phyloP scores from a whole-genome alignment of 2,329 filamentous ascomycete species.

The Magnaporthales sp. region DNA sequence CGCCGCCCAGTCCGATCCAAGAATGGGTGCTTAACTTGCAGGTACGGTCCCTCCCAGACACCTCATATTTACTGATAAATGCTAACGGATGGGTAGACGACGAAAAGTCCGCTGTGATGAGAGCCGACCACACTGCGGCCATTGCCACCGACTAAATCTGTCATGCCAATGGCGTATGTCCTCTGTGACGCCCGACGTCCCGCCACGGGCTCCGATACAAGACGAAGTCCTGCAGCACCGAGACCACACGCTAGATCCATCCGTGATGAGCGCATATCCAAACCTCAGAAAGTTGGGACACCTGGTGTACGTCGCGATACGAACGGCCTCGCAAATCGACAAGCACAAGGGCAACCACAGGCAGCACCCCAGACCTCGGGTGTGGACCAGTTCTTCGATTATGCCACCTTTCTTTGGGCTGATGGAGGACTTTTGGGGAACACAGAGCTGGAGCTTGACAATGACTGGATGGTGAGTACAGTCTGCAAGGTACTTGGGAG shows the following conservation, averaged over 20 bases:
- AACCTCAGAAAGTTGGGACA: no score
- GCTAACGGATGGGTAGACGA: slow-evolving; percentile 23
- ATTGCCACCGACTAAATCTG: slow-evolving; percentile 43
- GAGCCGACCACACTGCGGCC: slow-evolving; percentile 40
- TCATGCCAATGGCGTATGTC: slow-evolving; percentile 39
- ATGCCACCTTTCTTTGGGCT: slow-evolving; percentile 40
- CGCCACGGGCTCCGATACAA: not conserved
- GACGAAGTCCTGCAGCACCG: not conserved
- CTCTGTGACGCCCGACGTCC: slow-evolving; percentile 3
- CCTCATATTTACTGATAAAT: slow-evolving; percentile 7
- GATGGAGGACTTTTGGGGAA: slow-evolving; percentile 26
- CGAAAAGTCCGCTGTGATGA: slow-evolving; percentile 48
- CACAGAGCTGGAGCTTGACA: slow-evolving; percentile 10
- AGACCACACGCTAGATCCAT: not conserved
- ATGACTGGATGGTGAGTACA: not conserved
- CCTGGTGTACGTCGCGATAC: not conserved
- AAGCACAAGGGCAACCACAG: not conserved
- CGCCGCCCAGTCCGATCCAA: slow-evolving; percentile 17
- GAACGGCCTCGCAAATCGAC: not conserved
- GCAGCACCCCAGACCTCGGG: slow-evolving; percentile 5
- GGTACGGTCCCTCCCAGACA: slow-evolving; percentile 20
- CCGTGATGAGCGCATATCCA: not conserved
- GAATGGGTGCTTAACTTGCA: slow-evolving; percentile 38
- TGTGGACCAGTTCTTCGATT: slow-evolving; percentile 35
- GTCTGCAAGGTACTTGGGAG: not conserved